Conservation (phyloP, 495 filamentous ascomycete species). For the Cercophora scortea region DNA sequence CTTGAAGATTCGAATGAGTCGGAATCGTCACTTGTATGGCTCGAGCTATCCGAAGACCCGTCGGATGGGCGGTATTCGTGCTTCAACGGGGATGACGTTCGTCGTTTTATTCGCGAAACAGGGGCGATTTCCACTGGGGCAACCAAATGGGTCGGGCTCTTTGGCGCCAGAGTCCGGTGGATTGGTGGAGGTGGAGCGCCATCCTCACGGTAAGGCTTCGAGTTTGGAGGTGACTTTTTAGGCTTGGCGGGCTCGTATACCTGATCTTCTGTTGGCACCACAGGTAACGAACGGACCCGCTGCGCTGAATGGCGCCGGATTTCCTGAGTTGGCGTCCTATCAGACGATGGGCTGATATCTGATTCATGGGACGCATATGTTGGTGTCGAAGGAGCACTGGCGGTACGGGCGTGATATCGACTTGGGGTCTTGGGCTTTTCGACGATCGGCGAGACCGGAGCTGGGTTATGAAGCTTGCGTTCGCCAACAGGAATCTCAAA, state of each 20-base stretch:
- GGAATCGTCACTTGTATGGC: conserved; percentile 43
- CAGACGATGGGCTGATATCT: not conserved
- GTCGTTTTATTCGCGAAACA: conserved; percentile 45
- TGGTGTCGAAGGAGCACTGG: conserved; percentile 15
- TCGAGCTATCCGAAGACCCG: conserved; percentile 37
- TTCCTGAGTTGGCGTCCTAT: conserved; percentile 19
- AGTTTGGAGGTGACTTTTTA: conserved; percentile 35
- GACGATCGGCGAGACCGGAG: conserved; percentile 2
- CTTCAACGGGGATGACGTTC: conserved; percentile 90
- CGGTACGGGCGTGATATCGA: conserved; percentile 13
- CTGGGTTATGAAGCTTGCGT: conserved; percentile 25
- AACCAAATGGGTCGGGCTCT: conserved; percentile 34
- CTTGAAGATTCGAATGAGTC: conserved; percentile 37
- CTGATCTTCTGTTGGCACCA: not conserved
- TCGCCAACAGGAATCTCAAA: conserved; percentile 74
- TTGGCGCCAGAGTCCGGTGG: conserved; percentile 38
- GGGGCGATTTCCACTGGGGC: conserved; percentile 40
- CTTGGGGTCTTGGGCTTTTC: conserved; percentile 19
- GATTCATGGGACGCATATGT: conserved; percentile 4
- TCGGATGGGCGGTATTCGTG: conserved; percentile 96
- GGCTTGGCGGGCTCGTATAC: conserved; percentile 26
- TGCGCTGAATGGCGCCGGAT: conserved; percentile 12
- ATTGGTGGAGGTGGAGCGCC: conserved; percentile 43
- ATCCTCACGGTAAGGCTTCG: conserved; percentile 30
- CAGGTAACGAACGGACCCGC: not conserved